phyloP scores from a whole-genome alignment of 768 basidiomycete species.

The Kwoniella shandongensis region DNA sequence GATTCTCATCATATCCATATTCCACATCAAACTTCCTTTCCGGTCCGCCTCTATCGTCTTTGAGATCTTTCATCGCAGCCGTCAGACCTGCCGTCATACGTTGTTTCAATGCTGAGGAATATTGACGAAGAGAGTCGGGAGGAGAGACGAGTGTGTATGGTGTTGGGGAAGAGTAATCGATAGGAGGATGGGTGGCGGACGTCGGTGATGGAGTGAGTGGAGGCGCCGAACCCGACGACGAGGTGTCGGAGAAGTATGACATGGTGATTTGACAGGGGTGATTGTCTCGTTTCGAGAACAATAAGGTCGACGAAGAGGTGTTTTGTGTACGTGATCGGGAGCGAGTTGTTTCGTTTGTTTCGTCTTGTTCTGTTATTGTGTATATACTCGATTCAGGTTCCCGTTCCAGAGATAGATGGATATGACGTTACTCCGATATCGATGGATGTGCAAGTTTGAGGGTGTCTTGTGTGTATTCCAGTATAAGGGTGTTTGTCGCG shows the following conservation, averaged over 20 bases:
- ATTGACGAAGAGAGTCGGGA: slow-evolving; percentile 26
- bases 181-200: background rate
- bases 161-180: slow-evolving; percentile 9
- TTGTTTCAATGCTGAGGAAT: slow-evolving; percentile 27
- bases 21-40: slow-evolving; percentile 22
- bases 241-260: slow-evolving; percentile 22
- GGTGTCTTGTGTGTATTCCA: no score
- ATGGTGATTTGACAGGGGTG: background rate
- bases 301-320: background rate
- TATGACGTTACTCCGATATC: no score
- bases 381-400: no score
- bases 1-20: slow-evolving; percentile 35
- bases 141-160: slow-evolving; percentile 19
- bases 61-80: slow-evolving; percentile 30
- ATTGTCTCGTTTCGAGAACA: background rate
- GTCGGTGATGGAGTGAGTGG: slow-evolving; percentile 12
- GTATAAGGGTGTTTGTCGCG: no score
- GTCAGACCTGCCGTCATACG: slow-evolving; percentile 25
- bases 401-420: no score
- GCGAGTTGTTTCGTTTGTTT: no score
- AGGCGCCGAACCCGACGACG: slow-evolving; percentile 15
- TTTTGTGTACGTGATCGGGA: no score
- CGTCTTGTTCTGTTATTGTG: no score
- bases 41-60: slow-evolving; percentile 27
- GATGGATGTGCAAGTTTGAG: no score